Conservation (phyloP, 352 stramenopile species). For the Phytopythium boreale region DNA sequence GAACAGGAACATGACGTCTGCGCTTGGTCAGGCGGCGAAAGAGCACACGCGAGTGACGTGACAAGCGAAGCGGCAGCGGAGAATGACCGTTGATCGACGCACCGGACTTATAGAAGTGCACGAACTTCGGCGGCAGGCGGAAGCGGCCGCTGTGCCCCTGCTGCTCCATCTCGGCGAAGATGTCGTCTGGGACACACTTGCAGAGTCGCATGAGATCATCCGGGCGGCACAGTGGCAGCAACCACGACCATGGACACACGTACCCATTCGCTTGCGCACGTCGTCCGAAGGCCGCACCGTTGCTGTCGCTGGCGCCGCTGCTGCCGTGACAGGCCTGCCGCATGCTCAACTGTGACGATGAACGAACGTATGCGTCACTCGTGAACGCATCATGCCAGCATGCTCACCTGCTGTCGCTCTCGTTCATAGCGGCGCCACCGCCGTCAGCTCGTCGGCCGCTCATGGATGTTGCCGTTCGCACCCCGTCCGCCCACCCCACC, state of each 20-base stretch:
- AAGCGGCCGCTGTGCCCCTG: slow-evolving; percentile 43
- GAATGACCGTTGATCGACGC: neutral
- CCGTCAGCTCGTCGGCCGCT: neutral
- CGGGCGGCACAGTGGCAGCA: neutral
- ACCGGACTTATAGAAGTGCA: slow-evolving; percentile 63
- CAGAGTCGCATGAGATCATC: neutral
- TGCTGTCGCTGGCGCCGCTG: neutral
- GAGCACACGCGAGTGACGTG: neutral
- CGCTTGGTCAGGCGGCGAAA: neutral
- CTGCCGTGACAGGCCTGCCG: slow-evolving; percentile 3
- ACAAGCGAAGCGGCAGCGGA: neutral
- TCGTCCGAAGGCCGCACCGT: slow-evolving; percentile 26
- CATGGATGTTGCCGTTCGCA: neutral
- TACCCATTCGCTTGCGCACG: slow-evolving; percentile 46
- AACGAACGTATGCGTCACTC: neutral
- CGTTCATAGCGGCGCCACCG: neutral
- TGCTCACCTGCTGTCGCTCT: slow-evolving; percentile 2
- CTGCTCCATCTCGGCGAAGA: slow-evolving; percentile 67
- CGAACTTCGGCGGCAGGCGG: slow-evolving; percentile 62
- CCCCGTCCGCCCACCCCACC: neutral
- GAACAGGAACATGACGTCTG: slow-evolving; percentile 76
- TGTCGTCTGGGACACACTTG: slow-evolving; percentile 37
- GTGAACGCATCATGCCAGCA: neutral
- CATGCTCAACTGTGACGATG: neutral
- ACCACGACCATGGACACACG: neutral